phyloP scores from a whole-genome alignment of 169 alveolate genomes.

The Theileria equi region DNA sequence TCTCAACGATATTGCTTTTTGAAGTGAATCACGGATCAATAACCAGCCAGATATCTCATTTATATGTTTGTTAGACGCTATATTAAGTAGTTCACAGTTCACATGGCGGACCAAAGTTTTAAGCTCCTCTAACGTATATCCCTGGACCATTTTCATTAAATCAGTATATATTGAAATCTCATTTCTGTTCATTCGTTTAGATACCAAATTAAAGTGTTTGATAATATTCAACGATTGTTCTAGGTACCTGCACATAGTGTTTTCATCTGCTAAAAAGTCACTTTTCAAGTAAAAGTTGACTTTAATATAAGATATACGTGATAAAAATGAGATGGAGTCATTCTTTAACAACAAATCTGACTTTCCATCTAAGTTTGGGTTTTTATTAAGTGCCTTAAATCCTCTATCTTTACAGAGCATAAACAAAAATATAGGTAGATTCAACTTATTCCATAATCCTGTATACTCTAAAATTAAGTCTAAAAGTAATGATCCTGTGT shows the following conservation, averaged over 20 bases:
- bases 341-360: too few relatives aligned
- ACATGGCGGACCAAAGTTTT: neutral
- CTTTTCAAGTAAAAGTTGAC: too few relatives aligned
- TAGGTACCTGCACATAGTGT: too few relatives aligned
- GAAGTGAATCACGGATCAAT: neutral
- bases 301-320: too few relatives aligned
- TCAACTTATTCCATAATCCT: neutral
- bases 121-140: conserved; percentile 11
- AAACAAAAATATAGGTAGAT: conserved; percentile 7
- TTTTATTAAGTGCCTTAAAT: too few relatives aligned
- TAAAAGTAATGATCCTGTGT: neutral
- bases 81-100: neutral
- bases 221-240: too few relatives aligned
- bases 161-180: too few relatives aligned
- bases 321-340: too few relatives aligned
- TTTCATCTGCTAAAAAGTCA: too few relatives aligned
- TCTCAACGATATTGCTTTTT: conserved; percentile 1
- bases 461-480: conserved; percentile 8
- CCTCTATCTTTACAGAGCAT: neutral
- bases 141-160: neutral
- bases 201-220: too few relatives aligned
- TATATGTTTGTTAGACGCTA: neutral
- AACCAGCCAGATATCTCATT: neutral
- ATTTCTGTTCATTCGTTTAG: too few relatives aligned
- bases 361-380: too few relatives aligned